A percentile compares a stretch with the other conserved stretches of the same genome.
Conservation (phyloP, 164 flowering plant species). For the Warburgia ugandensis region DNA sequence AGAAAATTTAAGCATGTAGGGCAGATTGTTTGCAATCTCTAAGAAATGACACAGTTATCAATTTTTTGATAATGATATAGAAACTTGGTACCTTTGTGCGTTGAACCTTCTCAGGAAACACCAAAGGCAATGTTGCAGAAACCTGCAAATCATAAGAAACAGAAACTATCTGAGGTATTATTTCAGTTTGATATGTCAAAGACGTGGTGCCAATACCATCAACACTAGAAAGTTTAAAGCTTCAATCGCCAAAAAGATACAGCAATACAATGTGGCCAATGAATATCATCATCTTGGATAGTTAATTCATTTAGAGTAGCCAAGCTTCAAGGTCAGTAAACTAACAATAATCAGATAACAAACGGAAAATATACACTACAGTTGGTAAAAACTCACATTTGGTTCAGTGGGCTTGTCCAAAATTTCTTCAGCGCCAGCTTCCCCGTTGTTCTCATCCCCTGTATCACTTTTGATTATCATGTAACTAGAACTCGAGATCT, state of each 20-base stretch:
- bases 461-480: constrained; percentile 3
- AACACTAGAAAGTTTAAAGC: not conserved
- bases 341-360: not conserved
- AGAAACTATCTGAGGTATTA: not conserved
- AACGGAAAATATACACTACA: not conserved
- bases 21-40: not conserved
- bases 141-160: constrained; percentile 27
- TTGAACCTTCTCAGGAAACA: constrained; percentile 67
- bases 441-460: constrained; percentile 23
- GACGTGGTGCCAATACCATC: not conserved
- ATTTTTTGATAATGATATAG: not conserved
- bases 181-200: not conserved
- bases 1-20: too few relatives aligned
- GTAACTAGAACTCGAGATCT: not conserved
- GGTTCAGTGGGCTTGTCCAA: constrained; percentile 32
- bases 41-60: not conserved
- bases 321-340: not conserved
- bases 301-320: not conserved
- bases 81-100: constrained; percentile 47
- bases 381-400: constrained; percentile 41
- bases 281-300: not conserved
- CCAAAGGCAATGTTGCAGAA: constrained; percentile 58
- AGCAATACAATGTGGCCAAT: not conserved
- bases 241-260: not conserved
- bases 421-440: constrained; percentile 29